A percentile compares a stretch with the other conserved stretches of the same genome.
Conservation (phyloP, 2,329 filamentous ascomycete species). For the Lasiodiplodia hormozganensis region DNA sequence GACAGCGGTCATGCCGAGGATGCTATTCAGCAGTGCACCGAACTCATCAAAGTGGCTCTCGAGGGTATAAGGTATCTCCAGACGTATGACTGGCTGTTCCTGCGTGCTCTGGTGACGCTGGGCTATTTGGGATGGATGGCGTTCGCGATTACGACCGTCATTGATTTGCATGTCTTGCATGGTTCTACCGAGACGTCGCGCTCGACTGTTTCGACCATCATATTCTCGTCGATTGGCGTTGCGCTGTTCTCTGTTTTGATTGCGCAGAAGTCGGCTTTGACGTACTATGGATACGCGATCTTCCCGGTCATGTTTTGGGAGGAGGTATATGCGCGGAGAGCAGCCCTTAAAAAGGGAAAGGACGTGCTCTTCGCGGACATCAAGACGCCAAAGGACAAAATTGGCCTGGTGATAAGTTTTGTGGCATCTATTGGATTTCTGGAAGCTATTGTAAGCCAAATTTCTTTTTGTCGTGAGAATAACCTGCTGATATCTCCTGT, state of each 20-base stretch:
- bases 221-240: conserved; percentile 79
- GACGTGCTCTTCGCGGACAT: conserved; percentile 74
- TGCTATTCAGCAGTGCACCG: conserved; percentile 79
- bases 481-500: background rate
- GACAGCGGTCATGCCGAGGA: conserved; percentile 70
- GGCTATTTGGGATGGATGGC: conserved; percentile 97
- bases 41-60: conserved; percentile 77
- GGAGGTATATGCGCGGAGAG: conserved; percentile 82
- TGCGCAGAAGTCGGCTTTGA: conserved; percentile 77
- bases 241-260: conserved; percentile 79
- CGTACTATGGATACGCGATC: conserved; percentile 90
- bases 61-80: conserved; percentile 91
- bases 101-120: conserved; percentile 84
- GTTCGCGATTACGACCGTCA: conserved; percentile 86
- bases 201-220: conserved; percentile 62
- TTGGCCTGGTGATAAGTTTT: conserved; percentile 68
- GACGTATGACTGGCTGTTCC: conserved; percentile 97
- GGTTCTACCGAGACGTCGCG: conserved; percentile 70
- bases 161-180: conserved; percentile 86
- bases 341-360: conserved; percentile 71
- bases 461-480: background rate
- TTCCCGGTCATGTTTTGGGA: conserved; percentile 98
- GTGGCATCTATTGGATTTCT: conserved; percentile 76
- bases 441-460: conserved; percentile 67
- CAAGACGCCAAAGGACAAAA: conserved; percentile 62